Evolutionary conservation across 352 stramenopile genomes (phyloP).

Genomic region (Globisporangium canariense): DNA sequence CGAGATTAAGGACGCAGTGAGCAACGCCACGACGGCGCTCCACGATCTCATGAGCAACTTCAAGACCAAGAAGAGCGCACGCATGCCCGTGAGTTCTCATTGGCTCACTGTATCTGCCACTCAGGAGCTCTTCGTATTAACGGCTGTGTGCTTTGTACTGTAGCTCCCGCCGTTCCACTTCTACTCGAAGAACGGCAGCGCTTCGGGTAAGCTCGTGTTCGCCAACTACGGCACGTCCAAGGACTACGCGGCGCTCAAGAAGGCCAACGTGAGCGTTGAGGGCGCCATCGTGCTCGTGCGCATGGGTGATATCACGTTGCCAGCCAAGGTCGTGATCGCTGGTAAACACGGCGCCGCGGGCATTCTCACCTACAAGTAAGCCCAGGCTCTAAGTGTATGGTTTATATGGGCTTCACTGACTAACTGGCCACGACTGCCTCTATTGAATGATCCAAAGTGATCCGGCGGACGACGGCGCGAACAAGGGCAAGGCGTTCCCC

Average conservation of each 20-base stretch:
- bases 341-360: slow-evolving; percentile 52
- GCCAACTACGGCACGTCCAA: slow-evolving; percentile 65
- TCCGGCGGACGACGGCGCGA: slow-evolving; percentile 53
- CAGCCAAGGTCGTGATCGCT: slow-evolving; percentile 70
- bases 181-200: slow-evolving; percentile 77
- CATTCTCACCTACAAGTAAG: slow-evolving; percentile 78
- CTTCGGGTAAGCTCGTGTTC: slow-evolving; percentile 58
- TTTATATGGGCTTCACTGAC: background rate
- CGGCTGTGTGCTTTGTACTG: slow-evolving; percentile 2
- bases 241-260: slow-evolving; percentile 60
- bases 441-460: slow-evolving; percentile 31
- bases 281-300: slow-evolving; percentile 61
- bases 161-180: slow-evolving; percentile 69
- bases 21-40: slow-evolving; percentile 2
- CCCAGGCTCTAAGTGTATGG: slow-evolving; percentile 5
- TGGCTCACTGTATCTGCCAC: background rate
- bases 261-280: slow-evolving; percentile 45
- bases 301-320: slow-evolving; percentile 57
- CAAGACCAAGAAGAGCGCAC: slow-evolving; percentile 29
- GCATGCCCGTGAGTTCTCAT: slow-evolving; percentile 24
- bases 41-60: slow-evolving; percentile 32
- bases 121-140: background rate
- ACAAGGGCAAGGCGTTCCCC: slow-evolving; percentile 47
- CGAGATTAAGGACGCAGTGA: slow-evolving; percentile 23
- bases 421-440: background rate